Conservation (phyloP, 805 yeast genomes). For the Nakazawaea ernobii region DNA sequence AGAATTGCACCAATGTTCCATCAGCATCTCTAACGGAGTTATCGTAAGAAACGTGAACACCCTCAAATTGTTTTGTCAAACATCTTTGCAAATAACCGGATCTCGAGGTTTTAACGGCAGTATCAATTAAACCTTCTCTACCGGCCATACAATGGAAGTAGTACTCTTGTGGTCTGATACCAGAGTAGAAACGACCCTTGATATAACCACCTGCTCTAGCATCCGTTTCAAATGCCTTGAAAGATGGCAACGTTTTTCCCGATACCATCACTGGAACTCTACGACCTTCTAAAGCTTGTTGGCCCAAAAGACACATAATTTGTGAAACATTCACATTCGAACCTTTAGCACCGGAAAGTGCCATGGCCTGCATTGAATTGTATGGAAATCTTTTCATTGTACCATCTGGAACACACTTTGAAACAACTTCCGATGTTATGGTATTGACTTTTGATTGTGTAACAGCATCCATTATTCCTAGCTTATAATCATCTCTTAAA, state of each 20-base stretch:
- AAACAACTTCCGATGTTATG: constrained; percentile 90
- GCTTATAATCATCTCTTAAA: constrained; percentile 84
- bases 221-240: constrained; percentile 93
- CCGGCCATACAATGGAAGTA: constrained; percentile 99
- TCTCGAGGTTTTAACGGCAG: constrained; percentile 97
- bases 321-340: constrained; percentile 97
- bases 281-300: constrained; percentile 98
- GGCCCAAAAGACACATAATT: constrained; percentile 98
- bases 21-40: constrained; percentile 94
- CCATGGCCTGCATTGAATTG: constrained; percentile 99
- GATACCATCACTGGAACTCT: constrained; percentile 99
- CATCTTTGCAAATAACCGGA: constrained; percentile 98
- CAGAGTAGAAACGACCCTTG: constrained; percentile 95
- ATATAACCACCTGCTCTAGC: constrained; percentile 99
- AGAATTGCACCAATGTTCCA: constrained; percentile 88
- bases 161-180: constrained; percentile 97
- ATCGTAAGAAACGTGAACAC: constrained; percentile 91
- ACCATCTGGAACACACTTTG: constrained; percentile 93
- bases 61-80: constrained; percentile 95
- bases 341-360: constrained; percentile 98
- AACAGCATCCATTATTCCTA: constrained; percentile 92
- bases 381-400: constrained; percentile 93
- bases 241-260: constrained; percentile 95
- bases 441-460: constrained; percentile 89
- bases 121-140: constrained; percentile 98